phyloP scores from a whole-genome alignment of 176 grass and related monocot genomes.

The Eragrostis curvula region DNA sequence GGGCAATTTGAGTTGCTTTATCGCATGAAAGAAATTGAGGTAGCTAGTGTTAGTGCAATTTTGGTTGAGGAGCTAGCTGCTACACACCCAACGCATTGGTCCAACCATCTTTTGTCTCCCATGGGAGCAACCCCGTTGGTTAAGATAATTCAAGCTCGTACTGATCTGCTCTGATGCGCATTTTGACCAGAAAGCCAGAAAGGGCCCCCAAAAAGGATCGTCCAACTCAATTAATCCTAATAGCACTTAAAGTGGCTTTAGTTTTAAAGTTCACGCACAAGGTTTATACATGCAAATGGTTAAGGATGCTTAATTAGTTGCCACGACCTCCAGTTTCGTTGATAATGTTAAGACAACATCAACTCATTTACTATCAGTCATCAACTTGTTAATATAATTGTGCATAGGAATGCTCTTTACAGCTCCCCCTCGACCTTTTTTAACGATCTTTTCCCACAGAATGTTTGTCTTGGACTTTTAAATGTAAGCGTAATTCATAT shows the following conservation, averaged over 20 bases:
- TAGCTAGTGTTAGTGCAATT: slow-evolving; percentile 38
- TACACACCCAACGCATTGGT: slow-evolving; percentile 27
- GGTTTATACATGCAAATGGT: not conserved
- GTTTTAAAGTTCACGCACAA: slow-evolving; percentile 22
- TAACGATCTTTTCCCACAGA: too few species aligned
- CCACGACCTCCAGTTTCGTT: too few species aligned
- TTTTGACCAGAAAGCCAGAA: slow-evolving; percentile 51
- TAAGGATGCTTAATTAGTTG: too few species aligned
- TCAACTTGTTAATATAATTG: too few species aligned
- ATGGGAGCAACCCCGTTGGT: slow-evolving; percentile 18
- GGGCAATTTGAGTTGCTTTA: not conserved
- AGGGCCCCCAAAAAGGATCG: slow-evolving; percentile 32
- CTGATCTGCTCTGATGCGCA: slow-evolving; percentile 28
- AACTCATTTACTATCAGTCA: too few species aligned
- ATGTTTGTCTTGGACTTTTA: too few species aligned
- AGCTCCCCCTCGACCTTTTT: too few species aligned
- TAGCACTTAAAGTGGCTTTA: not conserved
- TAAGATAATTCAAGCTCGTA: slow-evolving; percentile 22
- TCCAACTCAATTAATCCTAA: too few species aligned
- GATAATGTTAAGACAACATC: too few species aligned
- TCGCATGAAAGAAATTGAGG: not conserved
- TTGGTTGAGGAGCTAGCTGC: slow-evolving; percentile 37
- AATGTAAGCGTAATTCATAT: too few species aligned
- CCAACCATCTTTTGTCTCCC: slow-evolving; percentile 44
- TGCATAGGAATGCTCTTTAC: too few species aligned